A percentile compares a stretch with the other conserved stretches of the same genome.
phyloP scores from a whole-genome alignment of 1,284 basidiomycete genomes.

The Boletus nobilissimus region DNA sequence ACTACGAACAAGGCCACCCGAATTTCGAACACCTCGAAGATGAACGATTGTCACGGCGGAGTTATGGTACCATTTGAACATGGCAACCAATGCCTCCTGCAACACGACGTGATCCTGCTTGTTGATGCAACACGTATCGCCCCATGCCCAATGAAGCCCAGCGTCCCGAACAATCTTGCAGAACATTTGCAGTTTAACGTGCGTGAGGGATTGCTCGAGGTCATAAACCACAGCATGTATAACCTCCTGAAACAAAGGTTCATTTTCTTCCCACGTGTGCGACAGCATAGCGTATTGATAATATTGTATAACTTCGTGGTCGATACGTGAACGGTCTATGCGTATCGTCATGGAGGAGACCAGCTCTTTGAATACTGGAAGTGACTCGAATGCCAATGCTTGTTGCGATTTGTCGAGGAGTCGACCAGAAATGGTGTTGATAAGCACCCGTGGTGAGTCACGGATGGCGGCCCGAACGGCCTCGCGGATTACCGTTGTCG shows the following conservation, averaged over 20 bases:
- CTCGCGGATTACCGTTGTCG: no score
- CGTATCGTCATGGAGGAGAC: no score
- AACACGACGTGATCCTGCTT: neutral
- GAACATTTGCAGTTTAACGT: slow-evolving; percentile 24
- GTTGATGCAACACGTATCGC: neutral
- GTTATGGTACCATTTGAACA: slow-evolving; percentile 9
- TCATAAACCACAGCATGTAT: neutral
- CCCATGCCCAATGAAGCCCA: slow-evolving; percentile 1
- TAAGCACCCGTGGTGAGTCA: no score
- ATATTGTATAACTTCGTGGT: no score
- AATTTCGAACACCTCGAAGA: neutral
- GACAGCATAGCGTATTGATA: slow-evolving; percentile 7
- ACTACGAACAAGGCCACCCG: neutral
- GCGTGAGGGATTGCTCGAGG: no score
- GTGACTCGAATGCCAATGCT: no score
- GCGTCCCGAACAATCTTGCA: neutral
- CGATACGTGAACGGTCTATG: no score
- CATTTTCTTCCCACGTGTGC: slow-evolving; percentile 9
- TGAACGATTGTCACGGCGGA: neutral
- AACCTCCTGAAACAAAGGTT: slow-evolving; percentile 3
- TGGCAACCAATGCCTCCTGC: neutral
- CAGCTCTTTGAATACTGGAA: no score
- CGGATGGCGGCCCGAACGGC: no score
- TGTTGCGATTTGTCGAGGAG: no score
- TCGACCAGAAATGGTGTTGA: no score